Evolutionary conservation across 106 monocot genomes (phyloP), one percentile per base, ranked within the genome.

Genomic region (Chionographis japonica): DNA sequence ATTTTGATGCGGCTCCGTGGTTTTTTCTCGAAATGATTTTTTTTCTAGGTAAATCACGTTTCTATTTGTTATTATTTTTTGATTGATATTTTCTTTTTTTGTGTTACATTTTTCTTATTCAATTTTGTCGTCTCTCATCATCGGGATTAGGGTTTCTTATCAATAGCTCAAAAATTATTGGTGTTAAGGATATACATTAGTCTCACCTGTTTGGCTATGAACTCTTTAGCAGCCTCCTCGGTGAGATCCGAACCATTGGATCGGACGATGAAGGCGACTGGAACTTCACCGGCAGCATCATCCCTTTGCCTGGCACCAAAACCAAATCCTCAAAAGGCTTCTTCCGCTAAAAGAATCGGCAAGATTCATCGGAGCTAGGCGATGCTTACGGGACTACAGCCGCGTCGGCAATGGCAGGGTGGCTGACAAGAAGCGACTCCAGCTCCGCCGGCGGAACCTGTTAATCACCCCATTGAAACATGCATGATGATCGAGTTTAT

Each of bases 361-460:
- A 56, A 37, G 17, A 41, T 40, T 55, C 3, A 4, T 19, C n/a
- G 18, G 36, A n/a, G 42, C 46, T 40, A 43, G 42, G 17, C 15
- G 18, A 55, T 14, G 50, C 88, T 67, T 83, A 95, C 94, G 90
- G 85, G 17, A 95, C 77, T 12, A 95, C 94, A 27, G 94, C 94
- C 2, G 91, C 94, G 40, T 95, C 94, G 5, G 77, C 81, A 43
- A 95, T 86, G 40, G 76, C 75, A 9, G 90, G 81, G 61, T 95
- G 90, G 69, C 67, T 70, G 52, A 84, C 4, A 4, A 95, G 83
- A 16, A 91, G 83, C 3, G 83, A 65, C 74, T 95, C 94, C 0
- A 95, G 80, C 81, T 95, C 94, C 4, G 94, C 94, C 9, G 94
- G 94, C 40, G 94, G 87, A 4, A 94, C 94, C 94, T 94, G 80